A percentile compares a stretch with the other conserved stretches of the same genome.
Conservation (phyloP, 2,329 filamentous ascomycete species). For the Amesomyces nigricolor region DNA sequence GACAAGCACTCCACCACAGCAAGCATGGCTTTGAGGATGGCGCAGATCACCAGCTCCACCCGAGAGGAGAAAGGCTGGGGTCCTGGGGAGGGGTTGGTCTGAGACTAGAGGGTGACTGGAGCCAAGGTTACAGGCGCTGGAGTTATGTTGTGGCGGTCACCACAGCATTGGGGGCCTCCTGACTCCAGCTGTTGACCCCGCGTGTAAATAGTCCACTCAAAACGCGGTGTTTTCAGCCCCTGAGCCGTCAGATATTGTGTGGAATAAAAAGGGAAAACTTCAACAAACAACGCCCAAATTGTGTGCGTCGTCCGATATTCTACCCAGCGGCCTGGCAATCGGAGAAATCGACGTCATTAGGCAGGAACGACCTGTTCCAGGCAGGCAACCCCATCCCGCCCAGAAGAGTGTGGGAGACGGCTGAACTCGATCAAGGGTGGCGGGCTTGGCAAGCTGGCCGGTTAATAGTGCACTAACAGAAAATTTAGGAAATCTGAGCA, state of each 20-base stretch:
- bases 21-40: constrained; percentile 9
- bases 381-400: neutral
- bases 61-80: neutral
- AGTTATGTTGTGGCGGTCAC: too few species aligned
- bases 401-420: neutral
- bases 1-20: constrained; percentile 11
- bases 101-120: neutral
- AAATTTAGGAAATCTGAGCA: too few species aligned
- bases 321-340: neutral
- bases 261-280: too few species aligned
- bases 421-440: neutral
- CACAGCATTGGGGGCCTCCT: neutral
- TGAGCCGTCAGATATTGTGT: too few species aligned
- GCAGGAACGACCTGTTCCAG: neutral
- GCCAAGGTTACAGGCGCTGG: too few species aligned
- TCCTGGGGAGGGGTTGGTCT: neutral
- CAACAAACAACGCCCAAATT: neutral
- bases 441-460: neutral
- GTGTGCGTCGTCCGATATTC: neutral
- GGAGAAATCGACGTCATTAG: constrained; percentile 15
- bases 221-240: too few species aligned
- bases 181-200: neutral
- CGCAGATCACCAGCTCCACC: constrained; percentile 14
- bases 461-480: neutral
- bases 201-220: too few species aligned